These are phyloP conservation scores for Entelexis sorbosivorans DNA, from an alignment of 1,139 yeast genomes.

Conservation along the genomic window DNA sequence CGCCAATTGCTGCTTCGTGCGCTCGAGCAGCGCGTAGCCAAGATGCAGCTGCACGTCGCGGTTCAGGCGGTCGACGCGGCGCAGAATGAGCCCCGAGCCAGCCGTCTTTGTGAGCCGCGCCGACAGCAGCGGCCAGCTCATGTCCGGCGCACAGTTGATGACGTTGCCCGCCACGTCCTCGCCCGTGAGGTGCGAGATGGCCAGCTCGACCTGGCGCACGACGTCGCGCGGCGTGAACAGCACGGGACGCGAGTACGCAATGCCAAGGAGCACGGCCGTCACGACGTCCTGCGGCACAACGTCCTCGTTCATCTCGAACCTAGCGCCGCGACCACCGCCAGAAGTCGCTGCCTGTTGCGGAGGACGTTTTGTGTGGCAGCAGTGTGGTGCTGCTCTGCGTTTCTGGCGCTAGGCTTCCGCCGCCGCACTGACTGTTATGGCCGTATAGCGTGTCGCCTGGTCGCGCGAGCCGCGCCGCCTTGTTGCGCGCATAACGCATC, in stretches of 20 bases:
- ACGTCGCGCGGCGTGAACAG: constrained; percentile 10
- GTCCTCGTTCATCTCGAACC: constrained; percentile 4
- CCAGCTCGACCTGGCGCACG: constrained; percentile 4
- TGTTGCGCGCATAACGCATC: no score
- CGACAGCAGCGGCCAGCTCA: constrained; percentile 13
- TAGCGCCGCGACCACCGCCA: no score
- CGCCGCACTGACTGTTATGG: no score
- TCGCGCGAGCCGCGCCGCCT: no score
- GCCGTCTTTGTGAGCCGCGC: not conserved
- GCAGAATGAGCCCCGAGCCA: constrained; percentile 8
- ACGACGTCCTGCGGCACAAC: constrained; percentile 18
- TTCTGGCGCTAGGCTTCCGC: no score
- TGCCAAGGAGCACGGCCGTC: constrained; percentile 7
- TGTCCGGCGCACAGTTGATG: constrained; percentile 7
- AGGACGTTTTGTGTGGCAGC: no score
- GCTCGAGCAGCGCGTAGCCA: constrained; percentile 14
- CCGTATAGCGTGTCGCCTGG: not conserved
- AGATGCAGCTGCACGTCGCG: constrained; percentile 14
- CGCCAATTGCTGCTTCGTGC: not conserved
- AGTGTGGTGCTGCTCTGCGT: no score
- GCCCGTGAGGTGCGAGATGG: not conserved
- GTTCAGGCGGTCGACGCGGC: constrained; percentile 13
- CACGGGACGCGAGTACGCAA: constrained; percentile 13
- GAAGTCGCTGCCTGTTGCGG: no score
- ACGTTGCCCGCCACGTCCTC: not conserved